These are phyloP conservation scores for Leccinum rimulosum DNA, from an alignment of 768 basidiomycete species.

Conservation along the genomic window DNA sequence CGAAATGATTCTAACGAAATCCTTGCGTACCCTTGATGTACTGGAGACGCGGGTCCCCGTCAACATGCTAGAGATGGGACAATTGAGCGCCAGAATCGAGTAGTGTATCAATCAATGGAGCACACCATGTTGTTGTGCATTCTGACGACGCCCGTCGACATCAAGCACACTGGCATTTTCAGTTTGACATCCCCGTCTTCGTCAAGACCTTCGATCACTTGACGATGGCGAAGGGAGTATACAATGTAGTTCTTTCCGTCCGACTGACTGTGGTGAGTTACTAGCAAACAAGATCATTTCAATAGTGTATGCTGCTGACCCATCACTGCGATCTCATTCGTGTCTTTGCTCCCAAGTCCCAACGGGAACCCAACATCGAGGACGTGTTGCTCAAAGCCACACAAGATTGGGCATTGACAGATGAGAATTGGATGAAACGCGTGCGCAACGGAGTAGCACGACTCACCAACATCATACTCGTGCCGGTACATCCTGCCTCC, in stretches of 20 bases:
- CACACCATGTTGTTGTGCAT: conserved; percentile 22
- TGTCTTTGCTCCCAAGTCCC: too few relatives aligned
- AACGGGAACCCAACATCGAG: too few relatives aligned
- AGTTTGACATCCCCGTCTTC: conserved; percentile 12
- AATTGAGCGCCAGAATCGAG: background rate
- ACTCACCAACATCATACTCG: too few relatives aligned
- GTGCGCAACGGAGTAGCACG: too few relatives aligned
- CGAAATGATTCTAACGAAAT: too few relatives aligned
- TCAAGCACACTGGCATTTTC: conserved; percentile 15
- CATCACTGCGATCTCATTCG: too few relatives aligned
- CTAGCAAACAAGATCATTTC: too few relatives aligned
- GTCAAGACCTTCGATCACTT: conserved; percentile 10
- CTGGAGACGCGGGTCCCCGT: conserved; percentile 10
- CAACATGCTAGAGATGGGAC: conserved; percentile 11
- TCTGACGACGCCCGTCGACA: conserved; percentile 23
- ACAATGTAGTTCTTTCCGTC: conserved; percentile 19
- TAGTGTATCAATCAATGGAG: background rate
- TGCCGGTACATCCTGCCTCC: too few relatives aligned
- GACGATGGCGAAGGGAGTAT: conserved; percentile 19
- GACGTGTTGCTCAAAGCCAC: too few relatives aligned
- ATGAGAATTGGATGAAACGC: too few relatives aligned
- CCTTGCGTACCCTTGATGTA: conserved; percentile 4
- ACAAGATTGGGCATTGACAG: too few relatives aligned
- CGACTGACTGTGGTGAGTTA: background rate
- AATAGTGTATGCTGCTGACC: too few relatives aligned